These are phyloP conservation scores for Talaromyces sp. DNA, from an alignment of 2,329 filamentous ascomycete species.

Conservation along the genomic window DNA sequence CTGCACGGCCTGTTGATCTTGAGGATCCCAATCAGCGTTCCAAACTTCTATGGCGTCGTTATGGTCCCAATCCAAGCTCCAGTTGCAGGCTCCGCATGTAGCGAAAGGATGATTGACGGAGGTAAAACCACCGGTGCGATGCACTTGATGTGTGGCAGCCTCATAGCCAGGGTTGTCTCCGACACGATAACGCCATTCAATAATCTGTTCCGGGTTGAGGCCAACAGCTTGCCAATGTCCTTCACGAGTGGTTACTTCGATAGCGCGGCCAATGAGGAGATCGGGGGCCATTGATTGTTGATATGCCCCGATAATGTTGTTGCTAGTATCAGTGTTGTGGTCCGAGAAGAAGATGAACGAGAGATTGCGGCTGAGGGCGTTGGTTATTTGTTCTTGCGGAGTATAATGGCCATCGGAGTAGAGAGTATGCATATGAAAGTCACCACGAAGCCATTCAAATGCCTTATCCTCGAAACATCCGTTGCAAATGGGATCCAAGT, in stretches of 20 bases:
- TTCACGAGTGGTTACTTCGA: conserved; percentile 22
- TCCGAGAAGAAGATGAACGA: conserved; percentile 24
- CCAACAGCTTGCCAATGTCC: conserved; percentile 24
- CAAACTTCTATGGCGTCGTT: conserved; percentile 21
- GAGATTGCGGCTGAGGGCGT: conserved; percentile 17
- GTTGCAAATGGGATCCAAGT: conserved; percentile 11
- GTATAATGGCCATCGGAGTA: conserved; percentile 22
- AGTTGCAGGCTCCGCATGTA: conserved; percentile 19
- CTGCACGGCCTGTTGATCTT: conserved; percentile 17
- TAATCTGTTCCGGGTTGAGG: conserved; percentile 17
- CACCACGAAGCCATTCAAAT: conserved; percentile 19
- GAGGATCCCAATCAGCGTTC: no score
- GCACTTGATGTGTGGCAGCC: not conserved
- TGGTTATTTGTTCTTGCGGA: conserved; percentile 15
- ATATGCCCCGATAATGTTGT: conserved; percentile 18
- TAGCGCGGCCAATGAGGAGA: conserved; percentile 21
- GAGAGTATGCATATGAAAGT: conserved; percentile 24
- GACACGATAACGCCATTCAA: conserved; percentile 3
- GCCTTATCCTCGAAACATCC: not conserved
- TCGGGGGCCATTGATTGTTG: conserved; percentile 17
- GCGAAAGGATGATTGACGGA: conserved; percentile 20
- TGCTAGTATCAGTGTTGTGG: conserved; percentile 22
- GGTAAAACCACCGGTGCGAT: conserved; percentile 15
- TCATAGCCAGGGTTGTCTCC: conserved; percentile 4
- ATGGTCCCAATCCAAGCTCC: conserved; percentile 19